Conservation (phyloP, 1,284 basidiomycete genomes). For the Vanrija sp. region DNA sequence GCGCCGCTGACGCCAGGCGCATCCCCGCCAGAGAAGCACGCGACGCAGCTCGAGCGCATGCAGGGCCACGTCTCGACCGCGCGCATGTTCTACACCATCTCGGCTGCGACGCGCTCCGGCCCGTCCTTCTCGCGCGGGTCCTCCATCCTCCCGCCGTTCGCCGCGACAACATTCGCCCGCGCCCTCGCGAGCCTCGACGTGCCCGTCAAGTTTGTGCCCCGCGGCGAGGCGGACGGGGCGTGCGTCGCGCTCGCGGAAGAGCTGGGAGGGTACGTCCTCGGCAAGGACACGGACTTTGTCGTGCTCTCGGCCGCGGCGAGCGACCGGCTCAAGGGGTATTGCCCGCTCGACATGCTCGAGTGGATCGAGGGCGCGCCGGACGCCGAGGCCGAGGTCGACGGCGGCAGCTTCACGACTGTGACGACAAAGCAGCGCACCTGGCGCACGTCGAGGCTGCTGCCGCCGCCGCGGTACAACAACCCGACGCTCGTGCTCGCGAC, state of each 20-base stretch:
- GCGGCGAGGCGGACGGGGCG: slow-evolving; percentile 81
- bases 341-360: slow-evolving; percentile 72
- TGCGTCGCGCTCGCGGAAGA: slow-evolving; percentile 76
- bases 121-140: slow-evolving; percentile 63
- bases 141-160: slow-evolving; percentile 68
- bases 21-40: slow-evolving; percentile 67
- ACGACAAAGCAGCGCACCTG: background rate
- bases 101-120: slow-evolving; percentile 61
- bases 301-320: slow-evolving; percentile 64
- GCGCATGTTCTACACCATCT: slow-evolving; percentile 79
- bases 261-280: slow-evolving; percentile 68
- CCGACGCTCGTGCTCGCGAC: slow-evolving; percentile 53
- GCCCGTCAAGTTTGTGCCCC: slow-evolving; percentile 56
- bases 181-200: slow-evolving; percentile 55
- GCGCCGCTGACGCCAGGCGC: slow-evolving; percentile 55
- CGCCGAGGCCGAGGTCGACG: slow-evolving; percentile 7
- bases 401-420: slow-evolving; percentile 11
- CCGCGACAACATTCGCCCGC: slow-evolving; percentile 60
- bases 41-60: slow-evolving; percentile 62
- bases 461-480: slow-evolving; percentile 51
- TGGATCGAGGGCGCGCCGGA: slow-evolving; percentile 54
- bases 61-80: slow-evolving; percentile 60
- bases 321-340: slow-evolving; percentile 57
- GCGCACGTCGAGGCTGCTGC: slow-evolving; percentile 57
- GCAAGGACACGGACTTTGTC: slow-evolving; percentile 76